Percentiles rank a stretch among this genome's conserved stretches.
These are phyloP conservation scores for Cyathus striatus DNA, from an alignment of 768 basidiomycete genomes.

Conservation along the genomic window DNA sequence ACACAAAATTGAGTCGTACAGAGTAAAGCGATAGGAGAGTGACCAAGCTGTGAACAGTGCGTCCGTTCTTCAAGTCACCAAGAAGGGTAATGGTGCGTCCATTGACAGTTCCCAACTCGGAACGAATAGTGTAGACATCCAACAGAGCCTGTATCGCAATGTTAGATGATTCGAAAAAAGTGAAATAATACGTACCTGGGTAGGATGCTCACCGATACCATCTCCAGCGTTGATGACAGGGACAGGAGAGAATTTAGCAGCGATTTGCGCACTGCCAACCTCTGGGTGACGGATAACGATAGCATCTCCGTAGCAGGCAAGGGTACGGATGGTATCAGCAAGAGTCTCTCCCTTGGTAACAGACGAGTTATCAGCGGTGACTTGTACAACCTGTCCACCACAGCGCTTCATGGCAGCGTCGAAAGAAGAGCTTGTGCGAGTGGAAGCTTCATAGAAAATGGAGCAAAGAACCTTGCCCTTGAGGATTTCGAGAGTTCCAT, in stretches of 20 bases:
- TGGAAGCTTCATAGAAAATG: slow-evolving; percentile 95
- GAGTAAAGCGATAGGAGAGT: slow-evolving; percentile 88
- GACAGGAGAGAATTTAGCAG: slow-evolving; percentile 95
- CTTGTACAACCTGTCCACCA: slow-evolving; percentile 90
- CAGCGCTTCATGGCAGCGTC: slow-evolving; percentile 99
- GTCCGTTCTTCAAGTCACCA: slow-evolving; percentile 96
- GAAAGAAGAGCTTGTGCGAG: slow-evolving; percentile 92
- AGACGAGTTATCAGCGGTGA: slow-evolving; percentile 77
- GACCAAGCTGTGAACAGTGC: slow-evolving; percentile 95
- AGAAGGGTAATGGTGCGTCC: slow-evolving; percentile 89
- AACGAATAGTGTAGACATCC: slow-evolving; percentile 93
- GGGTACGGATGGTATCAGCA: slow-evolving; percentile 88
- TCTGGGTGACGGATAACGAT: slow-evolving; percentile 94
- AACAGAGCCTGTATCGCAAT: slow-evolving; percentile 57
- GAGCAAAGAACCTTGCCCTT: slow-evolving; percentile 89
- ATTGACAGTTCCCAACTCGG: slow-evolving; percentile 96
- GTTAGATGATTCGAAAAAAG: slow-evolving; percentile 5
- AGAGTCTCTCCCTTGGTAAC: slow-evolving; percentile 92
- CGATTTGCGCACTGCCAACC: slow-evolving; percentile 88
- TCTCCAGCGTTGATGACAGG: slow-evolving; percentile 97
- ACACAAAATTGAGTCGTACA: slow-evolving; percentile 93
- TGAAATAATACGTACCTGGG: slow-evolving; percentile 58
- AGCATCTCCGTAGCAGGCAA: slow-evolving; percentile 93
- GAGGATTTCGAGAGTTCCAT: slow-evolving; percentile 81
- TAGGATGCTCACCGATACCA: slow-evolving; percentile 96